Evolutionary conservation across 306 rosid species (phyloP).

Genomic region (Rosa rugosa): DNA sequence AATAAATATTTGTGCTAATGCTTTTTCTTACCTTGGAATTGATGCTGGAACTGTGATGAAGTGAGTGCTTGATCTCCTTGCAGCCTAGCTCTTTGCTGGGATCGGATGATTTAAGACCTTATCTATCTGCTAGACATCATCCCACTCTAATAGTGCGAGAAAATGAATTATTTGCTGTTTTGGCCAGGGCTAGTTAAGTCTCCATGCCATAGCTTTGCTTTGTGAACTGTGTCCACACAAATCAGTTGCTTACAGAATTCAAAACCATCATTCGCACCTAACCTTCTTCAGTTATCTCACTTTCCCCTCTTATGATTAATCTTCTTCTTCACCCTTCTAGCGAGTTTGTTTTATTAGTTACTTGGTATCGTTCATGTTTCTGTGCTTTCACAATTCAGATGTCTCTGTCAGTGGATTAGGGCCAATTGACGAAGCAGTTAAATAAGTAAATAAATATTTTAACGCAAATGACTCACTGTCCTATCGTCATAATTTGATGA

Average conservation of each 20-base stretch:
- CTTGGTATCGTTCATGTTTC: too few species aligned
- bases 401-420: too few species aligned
- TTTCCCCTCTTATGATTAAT: not conserved
- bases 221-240: not conserved
- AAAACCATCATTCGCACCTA: slow-evolving; percentile 5
- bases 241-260: not conserved
- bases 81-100: not conserved
- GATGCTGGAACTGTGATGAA: not conserved
- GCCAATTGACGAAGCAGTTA: too few species aligned
- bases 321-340: not conserved
- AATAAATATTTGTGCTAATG: not conserved
- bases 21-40: not conserved
- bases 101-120: not conserved
- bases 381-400: too few species aligned
- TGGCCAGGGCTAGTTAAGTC: not conserved
- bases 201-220: not conserved
- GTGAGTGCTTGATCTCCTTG: not conserved
- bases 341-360: not conserved
- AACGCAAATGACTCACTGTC: too few species aligned
- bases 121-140: not conserved
- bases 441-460: too few species aligned
- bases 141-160: not conserved
- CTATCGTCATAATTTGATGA: too few species aligned
- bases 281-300: not conserved
- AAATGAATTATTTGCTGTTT: not conserved